Evolutionary conservation across 371 early-diverging fungal species (phyloP), one percentile per base, ranked within the genome.

Genomic region (Mortierella polycephala): DNA sequence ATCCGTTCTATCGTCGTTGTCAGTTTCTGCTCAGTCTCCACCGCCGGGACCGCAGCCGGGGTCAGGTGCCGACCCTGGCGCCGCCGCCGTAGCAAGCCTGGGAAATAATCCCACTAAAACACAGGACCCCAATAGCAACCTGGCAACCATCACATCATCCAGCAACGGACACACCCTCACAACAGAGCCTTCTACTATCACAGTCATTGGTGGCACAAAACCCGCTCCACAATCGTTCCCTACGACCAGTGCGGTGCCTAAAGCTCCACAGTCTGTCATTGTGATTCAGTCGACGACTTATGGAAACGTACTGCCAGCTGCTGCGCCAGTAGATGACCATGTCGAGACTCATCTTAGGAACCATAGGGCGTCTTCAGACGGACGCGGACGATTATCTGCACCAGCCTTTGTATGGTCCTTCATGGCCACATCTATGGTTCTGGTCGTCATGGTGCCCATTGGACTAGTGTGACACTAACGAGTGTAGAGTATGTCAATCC

Each of bases 321-420:
- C 72, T 14, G 72, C 62, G 18, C 72, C 79, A 0, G 45, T 37
- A 5, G 66, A 77, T 53, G 79, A 72, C 30, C 55, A 51, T 13
- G 67, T 76, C 23, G 57, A 67, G 23, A 60, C 67, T 41, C 67
- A 76, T 53, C 71, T 76, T 51, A 71, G 77, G 77, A 71, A 77
- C 21, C 67, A 60, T 42, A 42, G 37, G 10, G 58, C 62, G 12
- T 30, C 12, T 2, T 40, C 63, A 4, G 58, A 54, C 7, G 62
- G 50, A 7, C 39, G 56, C 1, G 44, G 8, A 50, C 58, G 41
- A n/a, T 51, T 59, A 8, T 62, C 62, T 5, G 18, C 67, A 5
- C 41, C 57, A 10, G 41, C 40, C 50, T n/a, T 16, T 39, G 7
- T 39, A 30, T 30, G 2, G 30, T 30, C 30, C 30, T 30, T 30